Evolutionary conservation across 116 monocot species (phyloP), one percentile per base, ranked within the genome.

Genomic region (Cymodocea nodosa): DNA sequence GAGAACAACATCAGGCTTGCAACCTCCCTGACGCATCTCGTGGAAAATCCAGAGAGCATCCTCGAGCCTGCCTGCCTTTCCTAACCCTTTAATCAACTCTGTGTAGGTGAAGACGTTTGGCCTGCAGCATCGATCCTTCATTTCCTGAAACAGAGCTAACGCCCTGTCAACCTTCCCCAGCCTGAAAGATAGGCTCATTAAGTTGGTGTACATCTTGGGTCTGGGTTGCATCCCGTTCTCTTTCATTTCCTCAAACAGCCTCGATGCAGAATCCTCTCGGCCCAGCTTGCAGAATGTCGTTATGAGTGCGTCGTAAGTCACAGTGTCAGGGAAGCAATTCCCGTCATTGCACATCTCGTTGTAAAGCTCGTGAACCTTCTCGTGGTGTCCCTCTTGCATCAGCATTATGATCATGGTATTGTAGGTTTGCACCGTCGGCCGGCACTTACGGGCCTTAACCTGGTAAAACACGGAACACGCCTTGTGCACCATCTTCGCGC

Each of bases 71-170:
- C 86, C 86, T 10, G 73, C 76, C 75, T 80, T 79, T 13, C 98
- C 98, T 35, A 98, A 82, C 23, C 98, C 98, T 49, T 71, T 83
- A 34, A 98, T 98, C 67, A 98, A 75, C 74, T 98, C 98, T 2
- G 98, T 98, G 80, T 92, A 98, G 22, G 98, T 98, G 62, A 72
- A 98, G 9, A 98, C 98, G 81, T 81, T 92, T 2, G 98, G 98
- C 0, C 13, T 4, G 23, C 98, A 98, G 48, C 80, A 70, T 22
- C 53, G 69, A 39, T 72, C 51, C 60, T 50, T 78, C 98, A 98
- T 98, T 62, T 98, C 84, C 50, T 37, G 53, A 35, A 92, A 92
- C 73, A 98, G 71, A 55, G 35, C 56, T 39, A 98, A 52, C 50
- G 98, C 92, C 49, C 70, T 74, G 8, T 89, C 92, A 14, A 84